phyloP scores from a whole-genome alignment of 768 basidiomycete genomes.

The Rickenella mellea region DNA sequence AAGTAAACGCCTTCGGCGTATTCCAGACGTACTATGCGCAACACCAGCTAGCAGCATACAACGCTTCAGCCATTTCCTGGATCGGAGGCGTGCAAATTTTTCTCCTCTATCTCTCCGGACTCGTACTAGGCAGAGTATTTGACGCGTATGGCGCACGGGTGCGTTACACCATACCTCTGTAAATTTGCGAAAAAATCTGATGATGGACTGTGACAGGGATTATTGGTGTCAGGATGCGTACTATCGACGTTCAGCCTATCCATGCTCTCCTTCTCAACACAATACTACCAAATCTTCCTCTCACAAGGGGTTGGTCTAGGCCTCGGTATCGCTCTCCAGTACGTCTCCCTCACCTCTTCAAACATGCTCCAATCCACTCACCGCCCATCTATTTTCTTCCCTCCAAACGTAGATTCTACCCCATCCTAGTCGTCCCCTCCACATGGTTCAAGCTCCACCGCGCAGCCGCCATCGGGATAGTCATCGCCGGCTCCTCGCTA shows the following conservation, averaged over 20 bases:
- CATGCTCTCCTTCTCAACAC: conserved; percentile 18
- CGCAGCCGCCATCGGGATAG: conserved; percentile 26
- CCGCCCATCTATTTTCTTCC: neutral
- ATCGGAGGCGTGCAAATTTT: conserved; percentile 11
- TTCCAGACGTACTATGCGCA: conserved; percentile 25
- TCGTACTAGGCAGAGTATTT: conserved; percentile 7
- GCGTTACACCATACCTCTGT: no score
- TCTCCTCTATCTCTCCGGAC: conserved; percentile 7
- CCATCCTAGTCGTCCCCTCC: conserved; percentile 19
- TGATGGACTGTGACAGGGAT: no score
- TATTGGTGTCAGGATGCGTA: conserved; percentile 14
- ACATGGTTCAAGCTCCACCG: conserved; percentile 27
- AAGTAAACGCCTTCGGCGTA: conserved; percentile 23
- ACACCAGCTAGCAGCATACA: conserved; percentile 13
- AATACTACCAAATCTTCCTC: conserved; percentile 20
- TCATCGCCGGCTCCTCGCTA: conserved; percentile 28
- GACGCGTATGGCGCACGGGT: conserved; percentile 8
- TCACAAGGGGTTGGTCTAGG: conserved; percentile 22
- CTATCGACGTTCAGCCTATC: conserved; percentile 15
- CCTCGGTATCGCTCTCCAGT: conserved; percentile 17
- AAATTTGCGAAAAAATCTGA: no score
- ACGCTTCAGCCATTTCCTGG: conserved; percentile 15
- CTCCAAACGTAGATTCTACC: conserved; percentile 18
- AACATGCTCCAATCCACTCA: no score
- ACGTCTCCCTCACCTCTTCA: neutral